phyloP scores from a whole-genome alignment of 2,329 filamentous ascomycete genomes.

The Sarocladium oryzae region DNA sequence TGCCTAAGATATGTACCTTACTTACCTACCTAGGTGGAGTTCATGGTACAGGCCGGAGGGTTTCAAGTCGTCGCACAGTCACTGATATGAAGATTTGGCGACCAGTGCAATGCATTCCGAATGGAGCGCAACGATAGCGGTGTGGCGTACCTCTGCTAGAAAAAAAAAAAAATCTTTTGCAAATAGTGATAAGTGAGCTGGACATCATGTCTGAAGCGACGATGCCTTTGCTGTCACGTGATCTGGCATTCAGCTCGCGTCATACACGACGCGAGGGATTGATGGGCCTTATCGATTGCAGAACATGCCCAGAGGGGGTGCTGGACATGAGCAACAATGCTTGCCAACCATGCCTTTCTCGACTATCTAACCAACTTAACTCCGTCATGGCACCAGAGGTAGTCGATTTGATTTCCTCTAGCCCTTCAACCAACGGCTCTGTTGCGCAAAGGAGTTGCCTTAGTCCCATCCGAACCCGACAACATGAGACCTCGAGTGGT shows the following conservation, averaged over 20 bases:
- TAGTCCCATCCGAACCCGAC: neutral
- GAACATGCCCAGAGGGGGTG: neutral
- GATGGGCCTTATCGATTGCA: neutral
- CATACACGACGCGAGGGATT: neutral
- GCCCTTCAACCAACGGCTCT: slow-evolving; percentile 5
- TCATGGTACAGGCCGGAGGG: too few species aligned
- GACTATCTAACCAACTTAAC: neutral
- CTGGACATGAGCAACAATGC: too few species aligned
- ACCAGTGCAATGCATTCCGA: too few species aligned
- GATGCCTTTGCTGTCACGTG: slow-evolving; percentile 3
- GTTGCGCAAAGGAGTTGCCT: neutral
- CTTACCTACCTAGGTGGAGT: too few species aligned
- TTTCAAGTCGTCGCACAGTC: too few species aligned
- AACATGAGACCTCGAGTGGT: neutral
- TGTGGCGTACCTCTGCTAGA: too few species aligned
- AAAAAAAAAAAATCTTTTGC: too few species aligned
- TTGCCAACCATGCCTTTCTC: too few species aligned
- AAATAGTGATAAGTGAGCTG: too few species aligned
- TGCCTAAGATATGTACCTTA: too few species aligned
- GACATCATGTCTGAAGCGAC: neutral
- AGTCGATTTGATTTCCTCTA: slow-evolving; percentile 16
- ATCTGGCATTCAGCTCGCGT: neutral
- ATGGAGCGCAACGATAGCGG: too few species aligned
- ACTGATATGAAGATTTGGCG: too few species aligned
- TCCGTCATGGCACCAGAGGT: slow-evolving; percentile 12